Percentiles rank a stretch among this genome's conserved stretches.
phyloP scores from a whole-genome alignment of 108 stramenopile genomes.

The Cylindrotheca fusiformis region DNA sequence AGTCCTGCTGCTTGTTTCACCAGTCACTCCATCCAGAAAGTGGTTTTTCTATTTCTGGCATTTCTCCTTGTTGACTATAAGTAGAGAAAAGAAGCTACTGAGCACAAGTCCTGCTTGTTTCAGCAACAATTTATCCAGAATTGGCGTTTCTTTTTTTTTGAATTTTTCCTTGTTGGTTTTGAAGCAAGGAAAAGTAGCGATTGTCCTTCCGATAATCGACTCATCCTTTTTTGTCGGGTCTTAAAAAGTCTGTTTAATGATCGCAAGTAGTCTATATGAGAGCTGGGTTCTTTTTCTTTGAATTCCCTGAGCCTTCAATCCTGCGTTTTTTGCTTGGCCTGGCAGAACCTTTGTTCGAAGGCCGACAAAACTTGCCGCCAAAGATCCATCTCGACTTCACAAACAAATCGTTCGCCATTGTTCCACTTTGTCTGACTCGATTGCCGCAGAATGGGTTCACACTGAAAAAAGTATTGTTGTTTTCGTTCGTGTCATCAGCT shows the following conservation, averaged over 20 bases:
- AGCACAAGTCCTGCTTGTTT: no score
- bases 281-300: conserved; percentile 26
- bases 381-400: conserved; percentile 86
- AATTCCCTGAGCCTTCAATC: conserved; percentile 15
- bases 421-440: conserved; percentile 84
- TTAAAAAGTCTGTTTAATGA: not conserved
- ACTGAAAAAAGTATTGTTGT: conserved; percentile 47
- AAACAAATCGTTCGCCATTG: conserved; percentile 89
- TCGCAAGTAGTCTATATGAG: conserved; percentile 2
- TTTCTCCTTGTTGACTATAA: no score
- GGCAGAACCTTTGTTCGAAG: conserved; percentile 1
- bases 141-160: not conserved
- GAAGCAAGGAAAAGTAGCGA: not conserved
- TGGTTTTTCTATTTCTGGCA: no score
- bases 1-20: conserved; percentile 8
- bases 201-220: no score
- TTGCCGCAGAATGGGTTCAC: conserved; percentile 79
- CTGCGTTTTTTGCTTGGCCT: conserved; percentile 10
- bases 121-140: no score
- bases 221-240: no score
- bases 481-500: conserved; percentile 14
- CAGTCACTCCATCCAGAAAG: no score
- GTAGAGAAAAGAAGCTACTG: no score
- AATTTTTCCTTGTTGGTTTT: not conserved
- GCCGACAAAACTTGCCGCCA: conserved; percentile 56